Percentiles rank a stretch among this genome's conserved stretches.
These are phyloP conservation scores for Oryza glumipatula DNA, from an alignment of 176 grass and related monocot genomes.

Conservation along the genomic window DNA sequence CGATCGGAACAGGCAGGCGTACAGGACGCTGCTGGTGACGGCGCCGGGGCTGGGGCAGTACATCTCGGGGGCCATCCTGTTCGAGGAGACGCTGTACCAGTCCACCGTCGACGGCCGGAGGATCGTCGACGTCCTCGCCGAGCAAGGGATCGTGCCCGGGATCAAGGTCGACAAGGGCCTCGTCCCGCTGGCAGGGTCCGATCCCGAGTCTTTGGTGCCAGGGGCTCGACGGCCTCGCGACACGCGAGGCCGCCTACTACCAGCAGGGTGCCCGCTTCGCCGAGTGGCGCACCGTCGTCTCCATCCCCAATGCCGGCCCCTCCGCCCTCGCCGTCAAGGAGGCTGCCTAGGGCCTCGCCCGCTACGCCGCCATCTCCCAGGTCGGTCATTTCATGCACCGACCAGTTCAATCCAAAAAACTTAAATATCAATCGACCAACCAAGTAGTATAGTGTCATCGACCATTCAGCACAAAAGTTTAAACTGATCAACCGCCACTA, in stretches of 20 bases:
- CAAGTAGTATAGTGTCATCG: too few relatives aligned
- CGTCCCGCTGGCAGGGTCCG: conserved; percentile 77
- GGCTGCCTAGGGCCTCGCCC: conserved; percentile 67
- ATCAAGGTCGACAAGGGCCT: conserved; percentile 93
- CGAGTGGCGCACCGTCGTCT: conserved; percentile 86
- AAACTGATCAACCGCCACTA: too few relatives aligned
- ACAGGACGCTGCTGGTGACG: conserved; percentile 64
- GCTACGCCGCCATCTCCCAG: conserved; percentile 76
- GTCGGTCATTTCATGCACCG: background rate
- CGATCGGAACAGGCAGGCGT: conserved; percentile 75
- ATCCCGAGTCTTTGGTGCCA: conserved; percentile 89
- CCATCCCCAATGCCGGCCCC: conserved; percentile 68
- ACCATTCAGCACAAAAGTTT: too few relatives aligned
- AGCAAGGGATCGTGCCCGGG: conserved; percentile 60
- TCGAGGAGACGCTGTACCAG: conserved; percentile 88
- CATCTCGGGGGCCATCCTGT: conserved; percentile 81
- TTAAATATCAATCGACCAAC: too few relatives aligned
- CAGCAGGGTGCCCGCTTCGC: conserved; percentile 62
- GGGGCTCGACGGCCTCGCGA: conserved; percentile 79
- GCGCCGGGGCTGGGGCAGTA: conserved; percentile 54
- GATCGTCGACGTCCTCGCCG: conserved; percentile 67
- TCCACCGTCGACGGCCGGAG: conserved; percentile 61
- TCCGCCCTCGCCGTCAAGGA: conserved; percentile 74
- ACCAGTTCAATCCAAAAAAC: background rate
- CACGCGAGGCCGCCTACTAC: conserved; percentile 69